These are phyloP conservation scores for Coniferiporia sulphurascens DNA, from an alignment of 1,284 basidiomycete species.

Conservation along the genomic window DNA sequence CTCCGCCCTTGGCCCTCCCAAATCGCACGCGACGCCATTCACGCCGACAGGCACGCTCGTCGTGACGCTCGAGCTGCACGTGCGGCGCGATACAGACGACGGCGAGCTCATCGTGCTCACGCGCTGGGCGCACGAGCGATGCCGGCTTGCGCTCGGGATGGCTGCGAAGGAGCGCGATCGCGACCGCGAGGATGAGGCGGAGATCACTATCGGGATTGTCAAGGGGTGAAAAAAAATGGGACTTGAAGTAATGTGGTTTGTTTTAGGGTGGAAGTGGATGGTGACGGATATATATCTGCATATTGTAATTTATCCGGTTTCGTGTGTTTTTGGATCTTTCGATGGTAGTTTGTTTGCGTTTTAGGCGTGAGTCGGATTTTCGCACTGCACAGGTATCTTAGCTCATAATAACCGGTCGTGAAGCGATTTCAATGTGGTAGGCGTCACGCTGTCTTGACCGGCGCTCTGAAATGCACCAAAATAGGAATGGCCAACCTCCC, in stretches of 20 bases:
- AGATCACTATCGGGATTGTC: slow-evolving; percentile 48
- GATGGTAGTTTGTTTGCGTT: too few relatives aligned
- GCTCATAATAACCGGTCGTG: too few relatives aligned
- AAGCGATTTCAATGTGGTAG: too few relatives aligned
- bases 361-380: too few relatives aligned
- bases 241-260: not conserved
- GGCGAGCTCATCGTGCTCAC: slow-evolving; percentile 70
- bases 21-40: slow-evolving; percentile 17
- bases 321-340: not conserved
- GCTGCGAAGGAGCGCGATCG: slow-evolving; percentile 27
- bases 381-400: too few relatives aligned
- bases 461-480: too few relatives aligned
- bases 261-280: not conserved
- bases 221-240: slow-evolving; percentile 24
- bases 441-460: too few relatives aligned
- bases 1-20: not conserved
- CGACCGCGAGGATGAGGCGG: slow-evolving; percentile 31
- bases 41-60: slow-evolving; percentile 47
- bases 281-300: not conserved
- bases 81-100: slow-evolving; percentile 64
- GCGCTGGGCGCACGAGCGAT: slow-evolving; percentile 66
- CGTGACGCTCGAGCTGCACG: slow-evolving; percentile 79
- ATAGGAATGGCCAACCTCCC: too few relatives aligned
- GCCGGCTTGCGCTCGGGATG: slow-evolving; percentile 35
- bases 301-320: not conserved